phyloP scores from a whole-genome alignment of 2,329 filamentous ascomycete species.

The Amesomyces nigricolor region DNA sequence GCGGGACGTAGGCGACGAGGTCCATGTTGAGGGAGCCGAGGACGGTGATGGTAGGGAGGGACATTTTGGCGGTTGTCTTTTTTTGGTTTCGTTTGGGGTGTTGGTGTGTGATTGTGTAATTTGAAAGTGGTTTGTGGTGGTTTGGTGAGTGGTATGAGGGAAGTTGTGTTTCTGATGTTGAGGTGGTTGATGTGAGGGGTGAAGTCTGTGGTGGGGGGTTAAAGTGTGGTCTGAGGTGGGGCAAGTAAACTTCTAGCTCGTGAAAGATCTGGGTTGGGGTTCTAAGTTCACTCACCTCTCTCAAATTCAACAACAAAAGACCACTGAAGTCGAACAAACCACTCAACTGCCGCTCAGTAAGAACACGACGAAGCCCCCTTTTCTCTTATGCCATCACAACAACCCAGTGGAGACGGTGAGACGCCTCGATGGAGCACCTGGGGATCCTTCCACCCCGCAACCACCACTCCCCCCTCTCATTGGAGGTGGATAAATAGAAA shows the following conservation, averaged over 20 bases:
- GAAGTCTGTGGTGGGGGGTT: not conserved
- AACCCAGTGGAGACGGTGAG: not conserved
- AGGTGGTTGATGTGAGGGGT: not conserved
- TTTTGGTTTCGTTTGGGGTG: not conserved
- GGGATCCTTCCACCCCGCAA: not conserved
- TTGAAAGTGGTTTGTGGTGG: not conserved
- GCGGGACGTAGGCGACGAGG: conserved; percentile 79
- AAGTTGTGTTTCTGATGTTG: too few relatives aligned
- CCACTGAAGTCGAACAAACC: too few relatives aligned
- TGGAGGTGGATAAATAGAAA: not conserved
- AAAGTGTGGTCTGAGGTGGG: not conserved
- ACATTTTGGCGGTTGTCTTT: conserved; percentile 12
- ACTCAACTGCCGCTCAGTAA: too few relatives aligned
- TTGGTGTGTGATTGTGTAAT: not conserved
- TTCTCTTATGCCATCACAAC: not conserved
- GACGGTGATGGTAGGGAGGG: conserved; percentile 59
- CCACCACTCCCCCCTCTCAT: not conserved
- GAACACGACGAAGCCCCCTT: too few relatives aligned
- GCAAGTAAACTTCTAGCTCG: not conserved
- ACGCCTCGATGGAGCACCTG: not conserved
- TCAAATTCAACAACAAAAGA: too few relatives aligned
- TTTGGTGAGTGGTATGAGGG: not conserved
- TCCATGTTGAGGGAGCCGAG: conserved; percentile 94
- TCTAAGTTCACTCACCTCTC: too few relatives aligned
- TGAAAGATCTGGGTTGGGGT: too few relatives aligned